Evolutionary conservation across 2,329 filamentous ascomycete genomes (phyloP).

Genomic region (Daldinia eschscholtzii): DNA sequence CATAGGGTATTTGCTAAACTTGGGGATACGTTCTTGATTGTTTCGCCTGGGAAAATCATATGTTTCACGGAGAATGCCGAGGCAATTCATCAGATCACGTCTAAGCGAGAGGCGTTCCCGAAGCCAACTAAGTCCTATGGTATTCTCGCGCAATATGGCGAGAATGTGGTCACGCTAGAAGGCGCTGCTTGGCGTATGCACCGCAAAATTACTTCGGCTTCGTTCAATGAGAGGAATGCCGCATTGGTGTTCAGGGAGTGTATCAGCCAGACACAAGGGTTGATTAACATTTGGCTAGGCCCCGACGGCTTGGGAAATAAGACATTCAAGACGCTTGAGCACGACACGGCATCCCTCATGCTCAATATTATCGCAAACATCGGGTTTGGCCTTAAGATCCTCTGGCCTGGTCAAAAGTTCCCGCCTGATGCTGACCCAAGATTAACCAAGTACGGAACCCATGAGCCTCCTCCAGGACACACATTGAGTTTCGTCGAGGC

Average conservation of each 20-base stretch:
- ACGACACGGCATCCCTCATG: conserved; percentile 74
- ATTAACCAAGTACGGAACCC: conserved; percentile 62
- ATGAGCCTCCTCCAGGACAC: conserved; percentile 64
- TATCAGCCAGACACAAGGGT: conserved; percentile 71
- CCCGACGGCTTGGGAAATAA: conserved; percentile 56
- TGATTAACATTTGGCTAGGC: conserved; percentile 70
- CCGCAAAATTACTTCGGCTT: conserved; percentile 76
- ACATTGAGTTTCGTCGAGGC: conserved; percentile 75
- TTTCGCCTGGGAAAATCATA: conserved; percentile 66
- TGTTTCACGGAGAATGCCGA: conserved; percentile 74
- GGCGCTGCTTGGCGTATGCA: conserved; percentile 78
- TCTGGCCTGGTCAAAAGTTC: conserved; percentile 72
- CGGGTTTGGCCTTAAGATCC: conserved; percentile 74
- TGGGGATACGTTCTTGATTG: conserved; percentile 75
- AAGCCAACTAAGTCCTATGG: conserved; percentile 73
- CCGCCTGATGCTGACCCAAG: conserved; percentile 59
- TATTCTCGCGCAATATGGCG: conserved; percentile 74
- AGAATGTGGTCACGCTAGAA: conserved; percentile 79
- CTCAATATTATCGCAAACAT: conserved; percentile 73
- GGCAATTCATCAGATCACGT: conserved; percentile 73
- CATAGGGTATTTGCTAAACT: conserved; percentile 69
- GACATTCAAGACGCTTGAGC: conserved; percentile 68
- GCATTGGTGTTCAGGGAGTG: conserved; percentile 73
- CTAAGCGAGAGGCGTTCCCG: conserved; percentile 76
- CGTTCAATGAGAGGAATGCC: conserved; percentile 83